Conservation (phyloP, 192 early-diverging fungal genomes). For the Coemansia sp. region DNA sequence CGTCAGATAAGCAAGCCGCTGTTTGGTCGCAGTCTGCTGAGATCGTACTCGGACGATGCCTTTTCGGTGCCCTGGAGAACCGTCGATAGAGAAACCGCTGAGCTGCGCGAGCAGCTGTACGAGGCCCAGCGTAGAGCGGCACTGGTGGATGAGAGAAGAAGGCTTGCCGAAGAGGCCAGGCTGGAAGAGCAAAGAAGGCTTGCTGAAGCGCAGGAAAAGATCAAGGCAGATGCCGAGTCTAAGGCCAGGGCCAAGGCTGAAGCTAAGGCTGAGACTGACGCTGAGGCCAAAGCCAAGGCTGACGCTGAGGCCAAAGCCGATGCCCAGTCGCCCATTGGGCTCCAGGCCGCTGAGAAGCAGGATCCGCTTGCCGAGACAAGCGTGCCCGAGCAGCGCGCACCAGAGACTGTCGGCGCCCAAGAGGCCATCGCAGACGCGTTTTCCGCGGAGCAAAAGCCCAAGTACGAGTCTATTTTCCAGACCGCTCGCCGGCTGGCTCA, state of each 20-base stretch:
- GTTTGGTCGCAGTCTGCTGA: slow-evolving; percentile 13
- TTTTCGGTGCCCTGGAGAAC: slow-evolving; percentile 49
- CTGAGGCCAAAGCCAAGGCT: background rate
- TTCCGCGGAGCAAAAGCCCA: background rate
- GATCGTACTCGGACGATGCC: slow-evolving; percentile 16
- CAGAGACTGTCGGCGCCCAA: background rate
- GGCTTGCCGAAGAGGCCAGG: slow-evolving; percentile 3
- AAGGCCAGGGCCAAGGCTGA: background rate
- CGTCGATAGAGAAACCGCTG: slow-evolving; percentile 38
- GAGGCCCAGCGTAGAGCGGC: slow-evolving; percentile 16
- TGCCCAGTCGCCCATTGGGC: background rate
- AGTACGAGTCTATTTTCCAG: slow-evolving; percentile 45
- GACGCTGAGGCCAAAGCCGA: background rate
- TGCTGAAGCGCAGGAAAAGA: background rate
- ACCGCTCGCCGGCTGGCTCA: slow-evolving; percentile 31
- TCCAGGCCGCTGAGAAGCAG: background rate
- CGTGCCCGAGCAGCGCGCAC: background rate
- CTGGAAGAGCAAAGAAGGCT: background rate
- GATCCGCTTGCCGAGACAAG: background rate
- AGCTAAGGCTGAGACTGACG: background rate
- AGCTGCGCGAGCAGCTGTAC: slow-evolving; percentile 34
- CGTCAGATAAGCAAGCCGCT: too few species aligned
- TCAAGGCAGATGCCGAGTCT: too few species aligned
- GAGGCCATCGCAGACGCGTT: background rate
- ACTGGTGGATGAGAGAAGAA: slow-evolving; percentile 9